Percentiles rank a stretch among this genome's conserved stretches.
Conservation (phyloP, 306 rosid species). For the apple (Malus domestica) region ASM211411v1 NC_041793.1:15263501-15264000, state of each 20-base stretch:
- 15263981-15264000: background rate
- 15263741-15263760: background rate
- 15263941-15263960: background rate
- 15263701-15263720: background rate
- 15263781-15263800: background rate
- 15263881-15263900: background rate
- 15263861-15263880: background rate
- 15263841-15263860: background rate
- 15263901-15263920: background rate
- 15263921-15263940: background rate
- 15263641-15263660: too few relatives aligned
- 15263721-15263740: background rate
- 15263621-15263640: too few relatives aligned
- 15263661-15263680: too few relatives aligned
- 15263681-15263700: background rate
- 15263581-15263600: too few relatives aligned
- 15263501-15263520: too few relatives aligned
- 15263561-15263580: too few relatives aligned
- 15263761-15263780: background rate
- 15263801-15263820: background rate
- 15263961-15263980: background rate
- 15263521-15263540: too few relatives aligned
- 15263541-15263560: too few relatives aligned
- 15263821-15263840: constrained; percentile 3
- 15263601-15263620: too few relatives aligned